A percentile compares a stretch with the other conserved stretches of the same genome.
These are phyloP conservation scores for Xylaria sp. DNA, from an alignment of 2,329 filamentous ascomycete genomes.

Conservation along the genomic window DNA sequence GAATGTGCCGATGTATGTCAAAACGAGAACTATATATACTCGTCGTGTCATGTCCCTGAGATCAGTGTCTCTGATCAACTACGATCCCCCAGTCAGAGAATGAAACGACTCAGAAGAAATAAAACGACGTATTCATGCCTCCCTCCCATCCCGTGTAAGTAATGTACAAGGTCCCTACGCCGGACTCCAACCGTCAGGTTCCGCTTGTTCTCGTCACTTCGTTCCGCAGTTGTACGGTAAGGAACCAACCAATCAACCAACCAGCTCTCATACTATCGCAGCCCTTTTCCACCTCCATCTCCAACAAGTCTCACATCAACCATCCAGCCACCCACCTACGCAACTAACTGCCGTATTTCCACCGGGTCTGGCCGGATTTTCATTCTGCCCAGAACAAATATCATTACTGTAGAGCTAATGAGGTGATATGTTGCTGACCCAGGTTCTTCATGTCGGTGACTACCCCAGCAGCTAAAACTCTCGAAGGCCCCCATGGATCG, in stretches of 20 bases:
- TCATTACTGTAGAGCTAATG: not conserved
- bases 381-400: not conserved
- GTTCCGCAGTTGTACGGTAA: conserved; percentile 19
- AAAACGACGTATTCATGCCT: conserved; percentile 9
- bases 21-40: not conserved
- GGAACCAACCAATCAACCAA: conserved; percentile 8
- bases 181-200: conserved; percentile 31
- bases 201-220: conserved; percentile 33
- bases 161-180: conserved; percentile 30
- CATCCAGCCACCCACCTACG: not conserved
- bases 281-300: conserved; percentile 1
- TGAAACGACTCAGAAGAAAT: not conserved
- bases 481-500: not conserved
- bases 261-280: not conserved
- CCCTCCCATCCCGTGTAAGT: conserved; percentile 1
- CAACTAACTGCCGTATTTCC: too few relatives aligned
- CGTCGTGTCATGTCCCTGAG: not conserved
- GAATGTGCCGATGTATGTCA: not conserved
- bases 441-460: not conserved
- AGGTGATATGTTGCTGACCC: conserved; percentile 5
- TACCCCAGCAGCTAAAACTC: not conserved
- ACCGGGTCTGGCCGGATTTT: not conserved
- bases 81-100: not conserved
- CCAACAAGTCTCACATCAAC: not conserved
- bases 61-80: not conserved